Evolutionary conservation across 1,139 yeast species (phyloP), one percentile per base, ranked within the genome.

Genomic region (Yarrowia galli): DNA sequence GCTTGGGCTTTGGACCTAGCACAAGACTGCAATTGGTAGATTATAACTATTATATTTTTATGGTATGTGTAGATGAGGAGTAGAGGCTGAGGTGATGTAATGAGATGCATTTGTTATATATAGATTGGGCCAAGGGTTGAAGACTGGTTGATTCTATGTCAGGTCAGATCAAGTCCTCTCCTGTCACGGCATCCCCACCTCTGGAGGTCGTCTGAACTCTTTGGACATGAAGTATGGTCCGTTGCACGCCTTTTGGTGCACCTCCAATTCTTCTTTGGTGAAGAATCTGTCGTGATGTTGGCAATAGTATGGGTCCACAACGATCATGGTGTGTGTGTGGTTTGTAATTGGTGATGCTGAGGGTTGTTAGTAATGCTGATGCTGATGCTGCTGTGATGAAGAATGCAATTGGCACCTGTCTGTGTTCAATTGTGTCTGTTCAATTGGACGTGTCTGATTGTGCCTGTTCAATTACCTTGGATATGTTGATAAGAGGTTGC

Each of bases 41-140:
- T 45, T 45, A 45, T 48, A 48, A 48, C 53, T 48, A 48, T 48
- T 48, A 48, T 48, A 48, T 48, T 46, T 22, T 46, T 48, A 48
- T 48, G 53, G 36, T 48, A 48, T 10, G 51, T 16, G 28, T 7
- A n/a, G 8, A 2, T 12, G 53, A n/a, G 25, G 15, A 3, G 32
- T 28, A 28, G 32, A 28, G 32, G 28, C 6, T 25, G 28, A 25
- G 3, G 28, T 25, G 28, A 25, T 25, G 28, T 25, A 7, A 25
- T 4, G 35, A 46, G 20, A n/a, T 46, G 51, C 51, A 46, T 23
- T 20, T 40, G n/a, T 4, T 5, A 15, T 43, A 22, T 22, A n/a
- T n/a, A n/a, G n/a, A n/a, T n/a, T n/a, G n/a, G n/a, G n/a, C n/a
- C n/a, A n/a, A n/a, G n/a, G n/a, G n/a, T n/a, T n/a, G n/a, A n/a